These are phyloP conservation scores for Zymoseptoria brevis DNA, from an alignment of 2,329 filamentous ascomycete species.

Conservation along the genomic window DNA sequence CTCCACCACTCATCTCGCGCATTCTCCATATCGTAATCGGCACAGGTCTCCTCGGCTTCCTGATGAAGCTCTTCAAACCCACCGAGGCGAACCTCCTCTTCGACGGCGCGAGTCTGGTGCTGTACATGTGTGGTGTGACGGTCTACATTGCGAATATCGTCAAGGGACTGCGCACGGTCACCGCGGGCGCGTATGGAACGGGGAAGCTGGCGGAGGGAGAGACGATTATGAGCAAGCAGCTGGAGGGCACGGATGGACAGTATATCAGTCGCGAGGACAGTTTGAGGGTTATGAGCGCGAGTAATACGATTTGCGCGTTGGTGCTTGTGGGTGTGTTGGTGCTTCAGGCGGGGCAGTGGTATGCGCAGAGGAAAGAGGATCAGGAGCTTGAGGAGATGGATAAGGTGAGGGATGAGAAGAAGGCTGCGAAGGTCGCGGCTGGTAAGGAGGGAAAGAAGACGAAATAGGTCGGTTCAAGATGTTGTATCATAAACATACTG, in stretches of 20 bases:
- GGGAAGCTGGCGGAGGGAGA: constrained; percentile 32
- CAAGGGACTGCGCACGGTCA: constrained; percentile 82
- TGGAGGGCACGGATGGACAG: constrained; percentile 46
- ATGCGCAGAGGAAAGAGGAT: constrained; percentile 86
- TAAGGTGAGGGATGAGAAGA: constrained; percentile 44
- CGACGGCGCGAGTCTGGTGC: constrained; percentile 63
- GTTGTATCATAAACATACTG: neutral
- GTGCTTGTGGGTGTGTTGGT: constrained; percentile 87
- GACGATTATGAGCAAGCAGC: constrained; percentile 25
- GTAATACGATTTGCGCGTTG: constrained; percentile 90
- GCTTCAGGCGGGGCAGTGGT: constrained; percentile 95
- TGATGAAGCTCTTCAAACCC: constrained; percentile 90
- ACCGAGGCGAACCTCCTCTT: constrained; percentile 94
- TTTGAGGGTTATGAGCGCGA: constrained; percentile 81
- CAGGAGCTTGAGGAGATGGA: constrained; percentile 66
- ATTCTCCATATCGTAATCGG: constrained; percentile 90
- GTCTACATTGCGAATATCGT: constrained; percentile 96
- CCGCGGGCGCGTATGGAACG: constrained; percentile 57
- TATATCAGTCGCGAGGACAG: constrained; percentile 79
- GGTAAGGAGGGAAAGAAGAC: constrained; percentile 23
- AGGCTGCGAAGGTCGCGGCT: constrained; percentile 28
- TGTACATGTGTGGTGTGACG: constrained; percentile 77
- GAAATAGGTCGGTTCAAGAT: constrained; percentile 17
- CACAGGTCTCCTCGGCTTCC: constrained; percentile 78
- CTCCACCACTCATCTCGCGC: constrained; percentile 83